Base-by-base conservation (phyloP, 1,284 basidiomycete genomes). In the Trichosporon sp. region DNA sequence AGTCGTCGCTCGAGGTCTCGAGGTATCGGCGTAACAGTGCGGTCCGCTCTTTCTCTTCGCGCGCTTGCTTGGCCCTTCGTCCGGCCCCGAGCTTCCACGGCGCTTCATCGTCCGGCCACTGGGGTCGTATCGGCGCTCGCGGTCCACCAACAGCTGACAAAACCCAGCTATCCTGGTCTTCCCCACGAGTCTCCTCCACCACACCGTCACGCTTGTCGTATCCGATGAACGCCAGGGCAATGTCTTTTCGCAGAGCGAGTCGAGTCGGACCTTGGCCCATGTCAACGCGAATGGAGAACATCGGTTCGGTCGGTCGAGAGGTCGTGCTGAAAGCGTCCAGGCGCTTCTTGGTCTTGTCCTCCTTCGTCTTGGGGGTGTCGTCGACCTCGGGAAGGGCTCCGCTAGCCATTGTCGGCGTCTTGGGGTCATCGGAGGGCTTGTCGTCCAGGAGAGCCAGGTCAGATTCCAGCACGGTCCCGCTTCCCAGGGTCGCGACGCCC, bases 271-370 rank as follows among this genome's bases (percentile, higher is more conserved):
- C 74, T 26, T 71, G 71, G 8, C 74, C 71, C 72, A 75, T 71
- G 48, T 80, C 78, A 51, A 83, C 77, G 3, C 78, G 75, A 26
- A 80, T 81, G 40, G 78, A 79, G 54, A 80, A 75, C 76, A 83
- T 77, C 0, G 78, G 77, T 64, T 80, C 77, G 1, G 73, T 65
- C 4, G 69, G 70, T 4, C 74, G 68, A 4, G 73, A 67, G 0
- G 77, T 70, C 7, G 68, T 40, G 48, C 71, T 74, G 70, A 83
- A 83, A 0, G 77, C 76, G 48, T 75, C 65, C 0, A 83, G 73
- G 11, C 80, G 70, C 38, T 73, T 71, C 21, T 68, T 68, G 19
- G 76, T 69, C 73, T 78, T 81, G 26, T 71, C 73, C 16, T 71
- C 78, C 65, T 75, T 72, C 0, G 77, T 75, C n/a, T 73, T 69